Evolutionary conservation across 805 yeast species (phyloP).

Genomic region (Starmerella vaccinii): DNA sequence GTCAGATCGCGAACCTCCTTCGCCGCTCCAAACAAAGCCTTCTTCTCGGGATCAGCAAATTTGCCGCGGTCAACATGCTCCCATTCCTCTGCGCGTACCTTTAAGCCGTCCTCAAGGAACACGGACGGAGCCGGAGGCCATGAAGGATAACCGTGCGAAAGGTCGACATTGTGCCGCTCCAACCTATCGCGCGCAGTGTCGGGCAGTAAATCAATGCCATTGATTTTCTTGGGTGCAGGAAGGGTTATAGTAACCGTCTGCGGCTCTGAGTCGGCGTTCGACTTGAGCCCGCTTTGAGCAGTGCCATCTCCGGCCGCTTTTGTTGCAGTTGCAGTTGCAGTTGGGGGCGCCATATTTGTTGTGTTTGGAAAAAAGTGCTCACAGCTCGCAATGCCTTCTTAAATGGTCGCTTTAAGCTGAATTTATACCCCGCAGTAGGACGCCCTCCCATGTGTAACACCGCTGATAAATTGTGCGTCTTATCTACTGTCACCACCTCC

Average conservation of each 20-base stretch:
- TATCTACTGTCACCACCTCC: background rate
- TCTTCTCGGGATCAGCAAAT: slow-evolving; percentile 20
- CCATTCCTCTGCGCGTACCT: slow-evolving; percentile 11
- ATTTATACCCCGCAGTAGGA: too few species aligned
- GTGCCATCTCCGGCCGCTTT: slow-evolving; percentile 38
- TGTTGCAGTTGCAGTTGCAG: slow-evolving; percentile 36
- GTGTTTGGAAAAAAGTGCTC: background rate
- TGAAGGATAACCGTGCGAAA: slow-evolving; percentile 12
- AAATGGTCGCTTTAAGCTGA: background rate
- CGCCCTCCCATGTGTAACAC: too few species aligned
- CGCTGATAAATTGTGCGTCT: background rate
- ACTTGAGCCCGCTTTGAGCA: slow-evolving; percentile 37
- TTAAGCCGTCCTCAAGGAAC: slow-evolving; percentile 8
- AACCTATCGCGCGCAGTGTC: slow-evolving; percentile 5
- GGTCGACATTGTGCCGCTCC: slow-evolving; percentile 11
- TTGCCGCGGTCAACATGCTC: slow-evolving; percentile 13
- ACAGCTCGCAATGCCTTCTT: background rate
- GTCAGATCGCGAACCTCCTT: slow-evolving; percentile 37
- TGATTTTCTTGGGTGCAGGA: background rate
- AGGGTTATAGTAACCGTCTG: background rate
- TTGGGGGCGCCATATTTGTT: slow-evolving; percentile 17
- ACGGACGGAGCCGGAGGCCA: slow-evolving; percentile 11
- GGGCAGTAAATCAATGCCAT: slow-evolving; percentile 6
- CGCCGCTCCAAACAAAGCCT: slow-evolving; percentile 36
- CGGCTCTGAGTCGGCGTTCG: slow-evolving; percentile 28